Evolutionary conservation across 2,329 filamentous ascomycete species (phyloP).

Genomic region (Aotearoamyces nothofagi): DNA sequence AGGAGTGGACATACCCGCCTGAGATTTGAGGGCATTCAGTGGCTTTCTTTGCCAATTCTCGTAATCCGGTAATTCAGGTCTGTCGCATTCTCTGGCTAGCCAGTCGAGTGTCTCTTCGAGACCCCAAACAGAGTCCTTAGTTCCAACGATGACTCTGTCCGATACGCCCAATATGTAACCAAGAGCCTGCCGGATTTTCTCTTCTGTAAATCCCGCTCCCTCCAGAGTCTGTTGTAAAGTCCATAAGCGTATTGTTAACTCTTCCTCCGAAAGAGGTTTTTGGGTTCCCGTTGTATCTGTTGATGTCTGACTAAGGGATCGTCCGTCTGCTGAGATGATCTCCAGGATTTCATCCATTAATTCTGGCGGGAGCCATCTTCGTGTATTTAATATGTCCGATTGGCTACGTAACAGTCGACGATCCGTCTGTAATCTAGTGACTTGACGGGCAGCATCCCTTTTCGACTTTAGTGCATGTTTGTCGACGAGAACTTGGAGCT

Average conservation of each 20-base stretch:
- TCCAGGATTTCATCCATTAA: conserved; percentile 65
- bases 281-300: conserved; percentile 14
- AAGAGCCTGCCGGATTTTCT: conserved; percentile 47
- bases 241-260: conserved; percentile 70
- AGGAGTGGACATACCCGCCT: conserved; percentile 13
- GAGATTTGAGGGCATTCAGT: conserved; percentile 12
- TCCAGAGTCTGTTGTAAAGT: conserved; percentile 60
- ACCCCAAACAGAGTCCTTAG: conserved; percentile 63
- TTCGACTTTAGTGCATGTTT: conserved; percentile 67
- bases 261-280: conserved; percentile 56
- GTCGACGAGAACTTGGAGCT: conserved; percentile 76
- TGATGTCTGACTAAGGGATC: conserved; percentile 27
- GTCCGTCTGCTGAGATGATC: conserved; percentile 50
- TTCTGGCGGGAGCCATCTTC: conserved; percentile 69
- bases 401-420: conserved; percentile 67
- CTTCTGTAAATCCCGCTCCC: conserved; percentile 50
- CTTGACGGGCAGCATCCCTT: conserved; percentile 65
- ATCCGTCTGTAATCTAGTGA: conserved; percentile 69
- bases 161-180: conserved; percentile 52
- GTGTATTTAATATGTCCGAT: conserved; percentile 54
- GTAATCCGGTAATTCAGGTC: conserved; percentile 59
- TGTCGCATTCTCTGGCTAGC: conserved; percentile 63
- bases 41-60: conserved; percentile 28
- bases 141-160: conserved; percentile 37
- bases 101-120: conserved; percentile 80